phyloP scores from a whole-genome alignment of 768 basidiomycete genomes.

The Gelatoporia subvermispora region DNA sequence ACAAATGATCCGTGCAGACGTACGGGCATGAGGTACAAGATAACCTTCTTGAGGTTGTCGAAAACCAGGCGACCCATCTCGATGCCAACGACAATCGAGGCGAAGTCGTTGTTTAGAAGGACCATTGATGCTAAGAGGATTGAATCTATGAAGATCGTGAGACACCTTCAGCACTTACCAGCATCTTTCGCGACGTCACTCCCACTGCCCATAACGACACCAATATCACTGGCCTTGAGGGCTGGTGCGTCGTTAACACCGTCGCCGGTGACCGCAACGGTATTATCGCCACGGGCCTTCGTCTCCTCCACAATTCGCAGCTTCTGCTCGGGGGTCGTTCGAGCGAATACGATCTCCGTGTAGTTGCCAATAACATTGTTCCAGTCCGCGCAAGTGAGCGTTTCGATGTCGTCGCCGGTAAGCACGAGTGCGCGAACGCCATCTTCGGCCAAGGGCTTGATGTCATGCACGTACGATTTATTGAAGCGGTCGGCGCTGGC shows the following conservation, averaged over 20 bases:
- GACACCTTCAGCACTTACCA: constrained; percentile 26
- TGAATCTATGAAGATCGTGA: not conserved
- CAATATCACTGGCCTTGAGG: constrained; percentile 56
- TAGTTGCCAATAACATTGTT: constrained; percentile 33
- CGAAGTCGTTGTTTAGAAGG: constrained; percentile 61
- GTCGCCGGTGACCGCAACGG: constrained; percentile 64
- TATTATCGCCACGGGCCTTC: constrained; percentile 45
- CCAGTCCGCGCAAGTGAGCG: constrained; percentile 35
- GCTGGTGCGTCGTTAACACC: constrained; percentile 60
- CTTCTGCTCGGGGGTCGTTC: constrained; percentile 63
- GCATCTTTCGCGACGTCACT: constrained; percentile 53
- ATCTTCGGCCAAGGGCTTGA: constrained; percentile 36
- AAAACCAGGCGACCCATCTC: constrained; percentile 63
- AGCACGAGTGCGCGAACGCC: constrained; percentile 35
- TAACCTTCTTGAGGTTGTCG: constrained; percentile 58
- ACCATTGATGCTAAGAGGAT: constrained; percentile 49
- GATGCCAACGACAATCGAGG: constrained; percentile 58
- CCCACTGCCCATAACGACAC: constrained; percentile 54
- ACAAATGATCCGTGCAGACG: constrained; percentile 40
- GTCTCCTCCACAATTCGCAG: constrained; percentile 57
- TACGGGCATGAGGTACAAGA: constrained; percentile 54
- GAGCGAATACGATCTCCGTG: constrained; percentile 54
- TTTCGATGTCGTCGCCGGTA: constrained; percentile 39
- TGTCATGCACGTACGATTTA: constrained; percentile 8
- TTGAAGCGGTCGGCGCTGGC: constrained; percentile 15